Evolutionary conservation across 257 asterid species (phyloP), one percentile per base, ranked within the genome.

Genomic region (Primulina huaijiensis): DNA sequence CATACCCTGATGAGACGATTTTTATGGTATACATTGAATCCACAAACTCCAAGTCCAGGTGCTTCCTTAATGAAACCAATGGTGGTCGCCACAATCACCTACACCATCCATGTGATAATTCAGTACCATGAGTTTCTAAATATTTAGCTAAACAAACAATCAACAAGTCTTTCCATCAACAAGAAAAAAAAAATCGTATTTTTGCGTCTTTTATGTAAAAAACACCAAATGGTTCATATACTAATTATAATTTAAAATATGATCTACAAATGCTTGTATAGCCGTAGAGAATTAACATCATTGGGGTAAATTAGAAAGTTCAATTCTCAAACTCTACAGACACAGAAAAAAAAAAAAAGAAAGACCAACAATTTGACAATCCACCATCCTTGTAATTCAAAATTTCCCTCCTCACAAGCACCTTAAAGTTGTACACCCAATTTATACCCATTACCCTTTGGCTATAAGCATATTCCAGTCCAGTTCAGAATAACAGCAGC

Each of bases 1-100:
- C 73, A 35, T 88, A 90, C 97, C 95, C 92, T 83, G 81, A 92
- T 92, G 60, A 92, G 97, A 71, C 98, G 97, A 75, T 87, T 89
- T 84, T 89, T 92, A 72, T 92, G 96, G 90, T 92, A 92, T 38
- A 92, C 75, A 73, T 92, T 92, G 82, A 84, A 92, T 69, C 98
- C 98, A 79, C 79, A 75, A 62, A 92, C 77, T 67, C 60, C 52
- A 62, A 90, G 82, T 34, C 74, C 86, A 60, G 96, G 98, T 76
- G 96, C 90, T 75, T 88, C 98, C 82, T 89, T 85, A 53, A 82
- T 88, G 85, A 83, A 92, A 65, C 98, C 98, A 82, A 92, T 79
- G 76, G 72, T 79, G 64, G 96, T 88, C 79, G 83, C 84, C 82
- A 86, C 89, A 46, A 79, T 72, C 69, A 77, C 85, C 98, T 92